phyloP scores from a whole-genome alignment of 2,329 filamentous ascomycete genomes.

The Cercospora sp. region DNA sequence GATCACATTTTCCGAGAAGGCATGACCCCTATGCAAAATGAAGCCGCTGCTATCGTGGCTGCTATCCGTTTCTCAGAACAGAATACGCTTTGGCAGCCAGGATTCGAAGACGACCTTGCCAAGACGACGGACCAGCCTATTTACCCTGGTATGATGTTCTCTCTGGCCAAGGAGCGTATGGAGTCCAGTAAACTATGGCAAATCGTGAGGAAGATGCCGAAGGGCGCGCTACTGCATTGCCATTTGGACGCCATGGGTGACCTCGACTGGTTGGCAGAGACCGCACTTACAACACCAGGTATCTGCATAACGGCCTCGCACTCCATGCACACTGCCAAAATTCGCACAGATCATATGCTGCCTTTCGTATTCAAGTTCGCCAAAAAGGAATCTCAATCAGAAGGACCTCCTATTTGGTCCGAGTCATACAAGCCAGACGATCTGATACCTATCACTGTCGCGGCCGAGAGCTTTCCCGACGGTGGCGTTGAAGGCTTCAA shows the following conservation, averaged over 20 bases:
- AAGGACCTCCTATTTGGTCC: constrained; percentile 59
- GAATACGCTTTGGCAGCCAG: constrained; percentile 71
- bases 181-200: constrained; percentile 81
- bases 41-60: constrained; percentile 77
- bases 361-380: constrained; percentile 61
- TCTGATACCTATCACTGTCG: constrained; percentile 59
- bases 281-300: constrained; percentile 69
- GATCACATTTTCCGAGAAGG: constrained; percentile 70
- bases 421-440: constrained; percentile 60
- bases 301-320: constrained; percentile 67
- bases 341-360: constrained; percentile 52
- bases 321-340: constrained; percentile 56
- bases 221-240: constrained; percentile 81
- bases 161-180: constrained; percentile 79
- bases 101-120: constrained; percentile 69
- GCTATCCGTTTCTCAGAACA: constrained; percentile 78
- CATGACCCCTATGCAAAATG: constrained; percentile 74
- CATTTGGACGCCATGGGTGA: constrained; percentile 92
- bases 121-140: constrained; percentile 62
- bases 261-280: constrained; percentile 73
- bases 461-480: constrained; percentile 72
- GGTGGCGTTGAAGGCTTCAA: constrained; percentile 72
- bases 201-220: constrained; percentile 83
- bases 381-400: constrained; percentile 45
- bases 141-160: constrained; percentile 93